Evolutionary conservation across 371 early-diverging fungal species (phyloP).

Genomic region (Syncephalastrum sp.): DNA sequence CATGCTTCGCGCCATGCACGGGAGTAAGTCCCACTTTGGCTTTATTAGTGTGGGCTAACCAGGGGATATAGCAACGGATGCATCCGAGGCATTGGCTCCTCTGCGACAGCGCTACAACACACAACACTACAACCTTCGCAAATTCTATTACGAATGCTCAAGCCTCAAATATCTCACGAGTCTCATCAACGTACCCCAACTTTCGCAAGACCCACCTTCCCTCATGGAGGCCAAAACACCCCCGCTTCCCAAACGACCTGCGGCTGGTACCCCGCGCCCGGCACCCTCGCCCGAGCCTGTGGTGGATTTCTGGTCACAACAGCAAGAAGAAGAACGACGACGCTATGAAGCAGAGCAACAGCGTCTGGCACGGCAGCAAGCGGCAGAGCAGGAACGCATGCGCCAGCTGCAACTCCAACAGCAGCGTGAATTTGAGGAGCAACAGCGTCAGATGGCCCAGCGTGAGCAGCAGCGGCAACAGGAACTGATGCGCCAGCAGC

Average conservation of each 20-base stretch:
- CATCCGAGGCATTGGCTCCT: constrained; percentile 86
- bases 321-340: constrained; percentile 66
- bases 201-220: constrained; percentile 76
- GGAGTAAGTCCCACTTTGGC: constrained; percentile 56
- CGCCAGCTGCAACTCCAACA: constrained; percentile 62
- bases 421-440: constrained; percentile 71
- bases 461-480: constrained; percentile 65
- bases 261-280: constrained; percentile 17
- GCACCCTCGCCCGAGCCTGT: constrained; percentile 60
- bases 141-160: constrained; percentile 90
- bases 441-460: constrained; percentile 64
- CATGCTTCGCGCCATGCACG: constrained; percentile 96
- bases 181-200: constrained; percentile 85
- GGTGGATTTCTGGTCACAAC: constrained; percentile 59
- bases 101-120: constrained; percentile 83
- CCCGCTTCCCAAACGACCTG: constrained; percentile 27
- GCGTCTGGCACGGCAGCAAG: constrained; percentile 57
- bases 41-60: neutral
- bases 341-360: constrained; percentile 71
- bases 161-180: constrained; percentile 88
- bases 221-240: constrained; percentile 52
- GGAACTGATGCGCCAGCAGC: constrained; percentile 67
- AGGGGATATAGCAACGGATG: constrained; percentile 45
- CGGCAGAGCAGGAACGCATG: constrained; percentile 57
- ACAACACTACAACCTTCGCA: constrained; percentile 80